These are phyloP conservation scores for Kwoniella sp. DNA, from an alignment of 768 basidiomycete species.

Conservation along the genomic window DNA sequence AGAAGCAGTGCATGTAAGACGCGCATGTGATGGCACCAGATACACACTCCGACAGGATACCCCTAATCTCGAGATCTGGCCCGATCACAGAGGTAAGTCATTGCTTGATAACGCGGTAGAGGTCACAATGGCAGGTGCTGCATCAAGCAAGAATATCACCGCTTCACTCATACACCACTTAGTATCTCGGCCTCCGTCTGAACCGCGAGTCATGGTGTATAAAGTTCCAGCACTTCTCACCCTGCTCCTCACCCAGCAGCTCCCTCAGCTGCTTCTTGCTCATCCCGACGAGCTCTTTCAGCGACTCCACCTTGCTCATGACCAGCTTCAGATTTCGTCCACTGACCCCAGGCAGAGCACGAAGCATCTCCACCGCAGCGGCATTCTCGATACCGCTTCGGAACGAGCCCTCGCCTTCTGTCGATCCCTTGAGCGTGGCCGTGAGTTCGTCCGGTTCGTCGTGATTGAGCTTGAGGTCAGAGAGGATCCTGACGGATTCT, in stretches of 20 bases:
- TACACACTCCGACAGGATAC: no score
- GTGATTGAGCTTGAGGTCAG: slow-evolving; percentile 75
- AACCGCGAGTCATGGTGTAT: slow-evolving; percentile 51
- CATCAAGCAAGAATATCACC: no score
- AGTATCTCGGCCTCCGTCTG: not conserved
- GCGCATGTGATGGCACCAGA: no score
- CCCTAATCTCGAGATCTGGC: no score
- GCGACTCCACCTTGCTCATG: slow-evolving; percentile 67
- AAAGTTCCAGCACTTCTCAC: slow-evolving; percentile 74
- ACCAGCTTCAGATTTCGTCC: slow-evolving; percentile 80
- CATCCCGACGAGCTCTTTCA: slow-evolving; percentile 59
- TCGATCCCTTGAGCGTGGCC: slow-evolving; percentile 68
- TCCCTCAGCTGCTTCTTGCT: slow-evolving; percentile 49
- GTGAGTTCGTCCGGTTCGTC: slow-evolving; percentile 72
- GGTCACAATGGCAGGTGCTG: no score
- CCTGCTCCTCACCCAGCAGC: slow-evolving; percentile 66
- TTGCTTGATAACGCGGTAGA: no score
- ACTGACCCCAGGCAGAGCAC: slow-evolving; percentile 76
- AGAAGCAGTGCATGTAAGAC: no score
- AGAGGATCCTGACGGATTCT: slow-evolving; percentile 84
- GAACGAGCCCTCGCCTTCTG: slow-evolving; percentile 57
- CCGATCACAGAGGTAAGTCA: no score
- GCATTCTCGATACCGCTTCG: slow-evolving; percentile 50
- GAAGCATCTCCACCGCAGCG: slow-evolving; percentile 71
- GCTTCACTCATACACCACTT: no score